Conservation (phyloP, 225 moss, liverwort and hornwort genomes). For the Marchantia paleacea region DNA sequence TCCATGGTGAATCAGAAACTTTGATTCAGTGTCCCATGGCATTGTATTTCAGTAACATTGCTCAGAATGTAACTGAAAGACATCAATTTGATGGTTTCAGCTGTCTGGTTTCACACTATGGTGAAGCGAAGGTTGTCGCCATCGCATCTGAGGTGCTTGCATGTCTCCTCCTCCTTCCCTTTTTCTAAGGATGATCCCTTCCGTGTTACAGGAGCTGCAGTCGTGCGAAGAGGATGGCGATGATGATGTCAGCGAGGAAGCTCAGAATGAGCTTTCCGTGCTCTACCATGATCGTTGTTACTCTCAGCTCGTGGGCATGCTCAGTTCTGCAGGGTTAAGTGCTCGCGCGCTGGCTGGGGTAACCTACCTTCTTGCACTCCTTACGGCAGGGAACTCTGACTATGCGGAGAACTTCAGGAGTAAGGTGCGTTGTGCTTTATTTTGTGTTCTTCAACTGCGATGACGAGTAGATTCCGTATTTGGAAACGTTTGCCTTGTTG, state of each 20-base stretch:
- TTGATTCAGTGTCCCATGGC: not conserved
- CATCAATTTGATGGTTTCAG: too few species aligned
- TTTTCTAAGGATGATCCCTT: not conserved
- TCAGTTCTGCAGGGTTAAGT: conserved; percentile 28
- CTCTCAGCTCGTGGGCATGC: conserved; percentile 23
- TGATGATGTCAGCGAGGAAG: conserved; percentile 25
- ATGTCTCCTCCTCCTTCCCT: not conserved
- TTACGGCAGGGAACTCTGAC: conserved; percentile 27
- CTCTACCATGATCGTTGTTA: conserved; percentile 31
- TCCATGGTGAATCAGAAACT: not conserved
- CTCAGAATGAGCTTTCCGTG: conserved; percentile 25
- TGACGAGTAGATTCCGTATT: not conserved
- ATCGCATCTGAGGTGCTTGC: not conserved
- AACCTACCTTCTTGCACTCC: conserved; percentile 28
- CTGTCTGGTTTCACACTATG: too few species aligned
- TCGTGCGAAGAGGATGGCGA: conserved; percentile 25
- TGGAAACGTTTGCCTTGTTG: not conserved
- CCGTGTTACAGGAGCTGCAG: conserved; percentile 19
- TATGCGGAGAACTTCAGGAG: conserved; percentile 32
- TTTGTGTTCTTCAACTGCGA: not conserved
- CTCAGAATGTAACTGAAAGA: too few species aligned
- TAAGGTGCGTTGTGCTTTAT: conserved; percentile 9
- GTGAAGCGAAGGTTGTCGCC: not conserved
- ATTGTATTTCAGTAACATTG: too few species aligned
- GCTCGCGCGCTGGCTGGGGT: conserved; percentile 30